Evolutionary conservation across 495 filamentous ascomycete genomes (phyloP), one percentile per base, ranked within the genome.

Genomic region (Darksidea phi): DNA sequence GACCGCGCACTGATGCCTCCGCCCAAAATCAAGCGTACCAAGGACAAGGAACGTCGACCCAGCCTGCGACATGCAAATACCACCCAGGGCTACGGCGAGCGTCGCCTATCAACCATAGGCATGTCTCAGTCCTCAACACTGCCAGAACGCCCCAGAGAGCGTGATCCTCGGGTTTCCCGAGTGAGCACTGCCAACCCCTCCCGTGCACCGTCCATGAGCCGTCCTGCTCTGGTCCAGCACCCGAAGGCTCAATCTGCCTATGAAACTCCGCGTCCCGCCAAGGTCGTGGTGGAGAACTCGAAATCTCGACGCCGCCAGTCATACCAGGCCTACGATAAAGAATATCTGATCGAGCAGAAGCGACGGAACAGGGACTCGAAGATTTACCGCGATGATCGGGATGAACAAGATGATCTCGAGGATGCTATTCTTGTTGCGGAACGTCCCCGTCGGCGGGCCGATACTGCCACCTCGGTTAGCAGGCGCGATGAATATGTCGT

Each of bases 111-210:
- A 10, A 32, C 3, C 10, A 4, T 32, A 32, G 54, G 66, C 13
- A 53, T 64, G 48, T 60, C 60, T 10, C 65, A 64, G 59, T 64
- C 65, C 6, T 24, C 28, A 20, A 49, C 34, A 10, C 53, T 63
- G 15, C 55, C 60, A 0, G 61, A 65, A 42, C 57, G 61, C 11
- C 25, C 38, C 8, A 46, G 57, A 10, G 57, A 61, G 46, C 38
- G 57, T 10, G 63, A 66, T 18, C 47, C 63, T 18, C 38, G 52
- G 8, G 55, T n/a, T 18, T 48, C 62, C 10, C 45, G 51, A 21
- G 51, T 36, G 6, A 51, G 32, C 52, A 63, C 54, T 38, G 34
- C 28, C 10, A 18, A 37, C 15, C 32, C 54, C 21, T 55, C 62
- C 2, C 62, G 62, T 1, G 24, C 62, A 7, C 11, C 48, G 21